These are phyloP conservation scores for Rhododendron ferrugineum DNA, from an alignment of 148 eudicot species.

Conservation along the genomic window DNA sequence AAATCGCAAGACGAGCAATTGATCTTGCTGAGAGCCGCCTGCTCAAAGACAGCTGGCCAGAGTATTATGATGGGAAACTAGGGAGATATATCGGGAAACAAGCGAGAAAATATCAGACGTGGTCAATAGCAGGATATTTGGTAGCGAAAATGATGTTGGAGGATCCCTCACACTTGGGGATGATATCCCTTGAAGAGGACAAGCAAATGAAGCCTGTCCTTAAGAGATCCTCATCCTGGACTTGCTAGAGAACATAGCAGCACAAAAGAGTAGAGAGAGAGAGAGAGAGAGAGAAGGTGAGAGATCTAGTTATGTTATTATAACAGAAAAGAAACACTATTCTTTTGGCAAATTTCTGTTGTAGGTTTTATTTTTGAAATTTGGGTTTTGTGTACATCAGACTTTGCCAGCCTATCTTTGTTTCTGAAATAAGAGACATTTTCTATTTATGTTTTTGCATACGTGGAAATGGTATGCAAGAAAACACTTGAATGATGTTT, in stretches of 20 bases:
- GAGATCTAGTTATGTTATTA: neutral
- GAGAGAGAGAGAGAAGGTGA: neutral
- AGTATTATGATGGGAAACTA: constrained; percentile 32
- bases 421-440: constrained; percentile 5
- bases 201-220: constrained; percentile 30
- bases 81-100: constrained; percentile 31
- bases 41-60: constrained; percentile 32
- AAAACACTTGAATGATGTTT: neutral
- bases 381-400: neutral
- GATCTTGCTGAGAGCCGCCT: constrained; percentile 31
- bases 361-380: neutral
- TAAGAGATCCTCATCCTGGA: constrained; percentile 35
- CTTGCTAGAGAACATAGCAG: constrained; percentile 6
- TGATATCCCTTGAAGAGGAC: constrained; percentile 34
- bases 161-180: constrained; percentile 35
- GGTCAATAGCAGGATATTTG: constrained; percentile 37
- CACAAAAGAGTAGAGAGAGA: neutral
- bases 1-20: constrained; percentile 33
- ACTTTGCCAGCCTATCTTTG: neutral
- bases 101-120: constrained; percentile 32
- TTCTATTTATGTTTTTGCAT: neutral
- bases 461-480: neutral
- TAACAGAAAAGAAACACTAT: neutral
- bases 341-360: constrained; percentile 2
- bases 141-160: constrained; percentile 35